Evolutionary conservation across 192 early-diverging fungal species (phyloP).

Genomic region (Coemansia sp.): DNA sequence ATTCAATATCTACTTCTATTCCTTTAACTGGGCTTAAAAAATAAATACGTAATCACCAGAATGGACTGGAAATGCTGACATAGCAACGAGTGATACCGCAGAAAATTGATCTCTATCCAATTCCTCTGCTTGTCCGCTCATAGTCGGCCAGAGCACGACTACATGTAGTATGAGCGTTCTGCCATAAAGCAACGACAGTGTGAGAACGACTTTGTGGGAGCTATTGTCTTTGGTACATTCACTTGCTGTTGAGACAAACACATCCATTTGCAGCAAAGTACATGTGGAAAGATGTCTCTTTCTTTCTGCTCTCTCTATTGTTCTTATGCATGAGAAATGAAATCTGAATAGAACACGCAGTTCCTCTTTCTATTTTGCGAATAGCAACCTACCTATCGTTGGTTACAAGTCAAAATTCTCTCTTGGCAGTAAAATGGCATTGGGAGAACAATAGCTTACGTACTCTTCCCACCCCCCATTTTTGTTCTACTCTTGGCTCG

Average conservation of each 20-base stretch:
- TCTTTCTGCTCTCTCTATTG: background rate
- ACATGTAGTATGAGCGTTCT: background rate
- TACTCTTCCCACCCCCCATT: background rate
- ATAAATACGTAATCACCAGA: background rate
- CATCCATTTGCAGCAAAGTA: background rate
- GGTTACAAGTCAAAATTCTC: background rate
- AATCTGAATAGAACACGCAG: conserved; percentile 4
- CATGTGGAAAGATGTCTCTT: background rate
- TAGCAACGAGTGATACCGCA: background rate
- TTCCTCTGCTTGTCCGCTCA: background rate
- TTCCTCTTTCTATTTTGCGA: background rate
- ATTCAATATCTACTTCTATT: background rate
- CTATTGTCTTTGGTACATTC: background rate
- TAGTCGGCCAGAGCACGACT: background rate
- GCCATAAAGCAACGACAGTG: background rate
- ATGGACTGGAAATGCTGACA: no score
- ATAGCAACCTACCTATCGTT: background rate
- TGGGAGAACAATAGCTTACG: background rate
- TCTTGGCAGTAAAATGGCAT: background rate
- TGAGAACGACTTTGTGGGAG: background rate
- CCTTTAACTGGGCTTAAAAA: background rate
- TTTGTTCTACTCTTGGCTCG: background rate
- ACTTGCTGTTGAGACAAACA: background rate
- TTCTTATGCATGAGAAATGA: conserved; percentile 4
- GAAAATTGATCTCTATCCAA: background rate